These are phyloP conservation scores for Deinandra increscens DNA, from an alignment of 129 eudicot species.

Conservation along the genomic window DNA sequence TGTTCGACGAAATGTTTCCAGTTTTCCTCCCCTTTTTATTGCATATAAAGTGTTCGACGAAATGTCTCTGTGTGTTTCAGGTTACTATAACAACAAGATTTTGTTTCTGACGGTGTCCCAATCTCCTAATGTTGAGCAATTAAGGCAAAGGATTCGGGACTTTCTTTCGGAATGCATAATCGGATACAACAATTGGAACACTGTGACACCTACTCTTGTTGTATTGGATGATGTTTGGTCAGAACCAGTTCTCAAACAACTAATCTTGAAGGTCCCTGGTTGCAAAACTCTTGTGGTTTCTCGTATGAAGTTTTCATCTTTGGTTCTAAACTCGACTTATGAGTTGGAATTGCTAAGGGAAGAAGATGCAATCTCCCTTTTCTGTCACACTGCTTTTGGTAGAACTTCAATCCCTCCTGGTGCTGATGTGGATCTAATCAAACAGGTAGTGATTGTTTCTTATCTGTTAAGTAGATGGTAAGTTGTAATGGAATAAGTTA, in stretches of 20 bases:
- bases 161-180: conserved; percentile 39
- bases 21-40: neutral
- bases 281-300: conserved; percentile 83
- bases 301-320: conserved; percentile 61
- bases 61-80: conserved; percentile 39
- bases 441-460: conserved; percentile 47
- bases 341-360: conserved; percentile 66
- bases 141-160: conserved; percentile 55
- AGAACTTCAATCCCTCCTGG: conserved; percentile 49
- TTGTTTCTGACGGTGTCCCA: conserved; percentile 79
- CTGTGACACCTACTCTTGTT: conserved; percentile 41
- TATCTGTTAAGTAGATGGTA: neutral
- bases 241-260: conserved; percentile 57
- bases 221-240: conserved; percentile 97
- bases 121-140: conserved; percentile 73
- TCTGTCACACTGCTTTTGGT: conserved; percentile 75
- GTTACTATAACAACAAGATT: conserved; percentile 47
- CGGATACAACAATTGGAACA: conserved; percentile 29
- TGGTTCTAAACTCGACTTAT: conserved; percentile 49
- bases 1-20: neutral
- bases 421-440: conserved; percentile 48
- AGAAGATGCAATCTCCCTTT: conserved; percentile 66
- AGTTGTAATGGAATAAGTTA: neutral
- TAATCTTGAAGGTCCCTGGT: conserved; percentile 63
- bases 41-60: neutral